Evolutionary conservation across 2,329 filamentous ascomycete genomes (phyloP), one percentile per base, ranked within the genome.

Genomic region (Anisogramma anomala): DNA sequence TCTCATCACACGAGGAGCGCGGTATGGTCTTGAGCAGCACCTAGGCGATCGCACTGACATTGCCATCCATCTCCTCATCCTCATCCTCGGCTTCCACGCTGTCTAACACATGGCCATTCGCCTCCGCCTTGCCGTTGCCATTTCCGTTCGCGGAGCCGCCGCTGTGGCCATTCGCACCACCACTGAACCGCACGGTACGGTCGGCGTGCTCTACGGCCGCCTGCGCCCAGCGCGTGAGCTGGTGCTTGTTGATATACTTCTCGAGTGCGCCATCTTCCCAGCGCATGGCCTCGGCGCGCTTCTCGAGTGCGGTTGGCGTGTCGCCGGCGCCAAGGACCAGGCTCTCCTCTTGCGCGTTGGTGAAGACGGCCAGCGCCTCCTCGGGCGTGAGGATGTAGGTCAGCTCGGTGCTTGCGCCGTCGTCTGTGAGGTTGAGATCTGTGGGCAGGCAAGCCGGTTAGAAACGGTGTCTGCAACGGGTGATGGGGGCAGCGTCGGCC

Each of bases 261-360:
- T 68, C 63, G 28, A 95, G 66, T 9, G 72, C 56, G 46, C 72
- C 69, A 54, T 89, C 82, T 60, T 94, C 87, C 43, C 70, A 69
- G 43, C 74, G 67, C 64, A 91, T 82, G 43, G 85, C 84, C 19
- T 78, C 73, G 20, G 80, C 63, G 44, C 94, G 71, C 43, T 77
- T 79, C 43, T 76, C 68, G 44, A 77, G 72, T 52, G 83, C 72
- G 32, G 75, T 71, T 31, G 78, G 72, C 44, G 80, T 74, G 53
- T 79, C 69, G 32, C 66, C 41, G 26, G 41, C 44, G 54, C 64
- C 60, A 62, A 78, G n/a, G n/a, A n/a, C n/a, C n/a, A n/a, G 76
- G 38, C 77, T 69, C 43, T 75, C 65, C 48, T 79, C 76, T 1
- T 83, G 66, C 26, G 71, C 66, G 20, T 80, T 69, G 3, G 73